Evolutionary conservation across 345 rosid genomes (phyloP).

Genomic region (Hirschfeldia incana): DNA sequence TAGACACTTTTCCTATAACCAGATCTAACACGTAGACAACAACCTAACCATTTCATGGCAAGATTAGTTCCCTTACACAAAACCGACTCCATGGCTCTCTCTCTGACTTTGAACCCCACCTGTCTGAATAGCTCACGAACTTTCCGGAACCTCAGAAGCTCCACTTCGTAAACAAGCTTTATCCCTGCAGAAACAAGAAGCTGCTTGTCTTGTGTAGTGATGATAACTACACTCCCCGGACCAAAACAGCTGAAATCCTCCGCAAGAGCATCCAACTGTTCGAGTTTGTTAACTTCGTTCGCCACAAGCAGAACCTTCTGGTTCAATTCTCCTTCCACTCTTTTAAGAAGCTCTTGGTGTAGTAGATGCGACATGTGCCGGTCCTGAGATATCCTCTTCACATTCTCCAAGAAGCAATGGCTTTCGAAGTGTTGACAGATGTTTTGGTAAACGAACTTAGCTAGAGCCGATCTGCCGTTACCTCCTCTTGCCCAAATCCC

Average conservation of each 20-base stretch:
- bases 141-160: conserved; percentile 3
- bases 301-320: conserved; percentile 36
- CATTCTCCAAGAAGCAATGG: conserved; percentile 24
- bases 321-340: background rate
- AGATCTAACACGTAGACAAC: conserved; percentile 16
- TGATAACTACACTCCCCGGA: conserved; percentile 34
- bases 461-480: conserved; percentile 20
- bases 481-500: conserved; percentile 37
- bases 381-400: conserved; percentile 5
- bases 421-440: conserved; percentile 14
- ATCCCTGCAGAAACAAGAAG: background rate
- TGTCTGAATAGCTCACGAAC: conserved; percentile 28
- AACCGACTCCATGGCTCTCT: background rate
- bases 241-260: conserved; percentile 31
- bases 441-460: conserved; percentile 12
- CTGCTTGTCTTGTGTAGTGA: conserved; percentile 37
- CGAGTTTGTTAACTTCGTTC: conserved; percentile 9
- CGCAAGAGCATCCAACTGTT: conserved; percentile 34
- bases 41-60: conserved; percentile 1
- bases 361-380: conserved; percentile 13
- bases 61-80: background rate
- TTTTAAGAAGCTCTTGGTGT: background rate
- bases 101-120: conserved; percentile 14
- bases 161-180: conserved; percentile 19
- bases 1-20: background rate